Evolutionary conservation across 2,329 filamentous ascomycete genomes (phyloP), one percentile per base, ranked within the genome.

Genomic region (Colletotrichum sp.): DNA sequence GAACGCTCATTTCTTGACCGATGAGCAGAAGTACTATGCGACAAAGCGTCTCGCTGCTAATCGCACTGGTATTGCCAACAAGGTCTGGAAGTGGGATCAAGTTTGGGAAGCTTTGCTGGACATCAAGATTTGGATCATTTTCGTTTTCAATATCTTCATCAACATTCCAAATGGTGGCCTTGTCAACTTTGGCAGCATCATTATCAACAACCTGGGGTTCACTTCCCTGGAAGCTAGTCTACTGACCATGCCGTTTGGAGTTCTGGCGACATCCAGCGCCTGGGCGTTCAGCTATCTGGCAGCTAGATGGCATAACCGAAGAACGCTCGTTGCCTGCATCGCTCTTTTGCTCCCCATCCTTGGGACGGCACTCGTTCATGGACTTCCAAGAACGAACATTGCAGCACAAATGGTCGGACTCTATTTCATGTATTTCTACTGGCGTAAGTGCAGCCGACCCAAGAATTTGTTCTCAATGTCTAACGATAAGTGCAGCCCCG

Each of bases 101-200:
- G 82, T 87, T 28, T 74, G 82, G 7, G 90, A 92, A 80, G 90
- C 89, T 65, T 80, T 92, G 0, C 68, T 84, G 8, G 91, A 92
- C 77, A 89, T 89, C 4, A 92, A 92, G 81, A 90, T 90, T 0
- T 93, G 90, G 90, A 83, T 92, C 60, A 86, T 93, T 59, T 86
- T 91, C 71, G 9, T 55, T 0, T 67, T 93, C 24, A 86, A 87
- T 18, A 76, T 92, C 3, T 81, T 89, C 3, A 89, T 86, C 4
- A 88, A 90, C 81, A 92, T 93, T 28, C 90, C 91, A 32, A 93
- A 92, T 75, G 91, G 91, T 18, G 91, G 91, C n/a, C 90, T 90
- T 1, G 88, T 90, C 78, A 90, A 87, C 77, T 92, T 92, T 69
- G 77, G 77, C 9, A 81, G 78, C 2, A 57, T 83, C 32, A 81